Evolutionary conservation across 148 eudicot species (phyloP), one percentile per base, ranked within the genome.

Genomic region (Diospyros kaki): DNA sequence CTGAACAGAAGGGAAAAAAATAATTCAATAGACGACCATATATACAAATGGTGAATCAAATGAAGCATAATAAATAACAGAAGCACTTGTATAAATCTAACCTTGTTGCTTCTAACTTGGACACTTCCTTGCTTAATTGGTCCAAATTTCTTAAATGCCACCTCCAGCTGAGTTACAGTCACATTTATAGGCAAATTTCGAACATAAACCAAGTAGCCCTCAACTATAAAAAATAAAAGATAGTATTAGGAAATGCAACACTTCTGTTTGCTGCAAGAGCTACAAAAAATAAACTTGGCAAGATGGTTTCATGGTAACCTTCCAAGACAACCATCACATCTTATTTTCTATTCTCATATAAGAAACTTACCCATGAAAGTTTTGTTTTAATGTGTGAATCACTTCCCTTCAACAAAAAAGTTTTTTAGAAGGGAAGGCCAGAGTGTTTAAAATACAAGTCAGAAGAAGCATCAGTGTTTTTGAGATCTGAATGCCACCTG

Each of bases 101-200:
- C 90, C 87, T 78, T 84, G 28, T 84, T 84, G 78, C 82, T 84
- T 76, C 87, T 78, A 68, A 87, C 90, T 87, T 87, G 90, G 63
- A 87, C 77, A 28, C 90, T 87, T 48, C 74, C 80, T 76, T 69
- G 71, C 65, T 84, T 87, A 56, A 87, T 80, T 64, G 87, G 81
- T 52, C 89, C 89, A 80, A 87, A 87, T 76, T 78, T 84, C 69
- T 68, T 73, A 55, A 87, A 87, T 73, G 82, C 87, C 72, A 62
- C 72, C 63, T 84, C 83, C 71, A 87, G 82, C 79, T 84, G 84
- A 64, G 78, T n/a, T 67, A 40, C 86, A 9, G 80, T 80, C 40
- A 68, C 72, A 66, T 78, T 78, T 65, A 77, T 65, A 63, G 89
- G 89, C 84, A 87, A 78, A 82, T 84, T 78, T 9, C 80, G 82